These are phyloP conservation scores for Corylus americana DNA, from an alignment of 306 rosid species.

Conservation along the genomic window DNA sequence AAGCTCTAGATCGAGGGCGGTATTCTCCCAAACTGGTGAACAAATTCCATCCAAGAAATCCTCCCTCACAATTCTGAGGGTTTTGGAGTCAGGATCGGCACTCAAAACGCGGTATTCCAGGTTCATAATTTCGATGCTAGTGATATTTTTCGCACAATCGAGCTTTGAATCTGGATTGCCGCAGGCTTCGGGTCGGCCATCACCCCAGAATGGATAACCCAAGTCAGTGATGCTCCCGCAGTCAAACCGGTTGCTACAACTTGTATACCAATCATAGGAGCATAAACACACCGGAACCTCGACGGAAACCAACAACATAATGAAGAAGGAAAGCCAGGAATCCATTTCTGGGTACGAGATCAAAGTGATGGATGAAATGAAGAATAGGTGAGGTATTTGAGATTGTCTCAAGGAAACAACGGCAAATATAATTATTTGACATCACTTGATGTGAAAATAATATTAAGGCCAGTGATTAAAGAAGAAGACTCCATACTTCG, in stretches of 20 bases:
- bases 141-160: constrained; percentile 4
- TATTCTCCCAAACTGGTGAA: constrained; percentile 12
- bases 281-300: constrained; percentile 23
- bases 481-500: neutral
- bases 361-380: neutral
- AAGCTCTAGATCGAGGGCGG: constrained; percentile 28
- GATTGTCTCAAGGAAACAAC: neutral
- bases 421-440: neutral
- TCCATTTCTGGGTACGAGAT: constrained; percentile 25
- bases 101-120: constrained; percentile 34
- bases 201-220: constrained; percentile 53
- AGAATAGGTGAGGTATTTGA: neutral
- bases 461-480: neutral
- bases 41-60: constrained; percentile 36
- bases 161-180: constrained; percentile 42
- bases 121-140: constrained; percentile 28
- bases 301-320: constrained; percentile 22
- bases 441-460: neutral
- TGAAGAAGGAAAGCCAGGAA: constrained; percentile 1
- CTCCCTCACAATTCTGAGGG: constrained; percentile 37
- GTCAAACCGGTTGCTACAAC: constrained; percentile 17
- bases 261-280: constrained; percentile 9
- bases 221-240: constrained; percentile 26
- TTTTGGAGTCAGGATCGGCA: neutral
- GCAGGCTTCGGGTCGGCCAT: constrained; percentile 29